These are phyloP conservation scores for Fusarium buharicum DNA, from an alignment of 2,329 filamentous ascomycete species.

Conservation along the genomic window DNA sequence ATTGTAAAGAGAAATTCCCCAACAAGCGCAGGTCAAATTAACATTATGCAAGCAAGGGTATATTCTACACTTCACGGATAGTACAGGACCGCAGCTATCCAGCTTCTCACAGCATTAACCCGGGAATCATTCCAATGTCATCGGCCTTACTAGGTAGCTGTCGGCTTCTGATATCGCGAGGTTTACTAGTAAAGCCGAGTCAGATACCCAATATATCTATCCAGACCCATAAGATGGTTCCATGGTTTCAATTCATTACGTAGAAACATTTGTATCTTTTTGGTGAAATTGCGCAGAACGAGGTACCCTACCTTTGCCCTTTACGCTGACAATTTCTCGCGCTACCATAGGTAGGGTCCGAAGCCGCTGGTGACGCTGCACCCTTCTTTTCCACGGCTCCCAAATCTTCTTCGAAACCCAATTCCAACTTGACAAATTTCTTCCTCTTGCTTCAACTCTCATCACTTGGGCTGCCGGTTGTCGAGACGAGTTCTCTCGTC, in stretches of 20 bases:
- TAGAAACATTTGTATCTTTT: constrained; percentile 19
- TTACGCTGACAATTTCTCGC: constrained; percentile 45
- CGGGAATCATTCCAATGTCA: not conserved
- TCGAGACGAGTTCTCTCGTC: constrained; percentile 29
- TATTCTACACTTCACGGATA: not conserved
- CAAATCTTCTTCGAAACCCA: constrained; percentile 15
- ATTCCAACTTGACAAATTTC: constrained; percentile 7
- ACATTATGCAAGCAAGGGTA: not conserved
- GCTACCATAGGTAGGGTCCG: constrained; percentile 46
- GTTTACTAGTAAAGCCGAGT: constrained; percentile 2
- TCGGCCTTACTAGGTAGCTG: not conserved
- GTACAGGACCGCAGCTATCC: constrained; percentile 18
- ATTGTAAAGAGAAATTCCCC: constrained; percentile 15
- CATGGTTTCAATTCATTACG: constrained; percentile 8
- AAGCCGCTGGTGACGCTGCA: constrained; percentile 42
- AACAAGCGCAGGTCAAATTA: not conserved
- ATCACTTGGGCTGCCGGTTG: constrained; percentile 16
- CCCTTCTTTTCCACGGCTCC: constrained; percentile 35
- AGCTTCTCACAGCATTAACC: not conserved
- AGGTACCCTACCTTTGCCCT: constrained; percentile 26
- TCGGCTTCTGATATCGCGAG: constrained; percentile 3
- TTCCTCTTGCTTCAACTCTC: not conserved
- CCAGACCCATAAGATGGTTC: constrained; percentile 16
- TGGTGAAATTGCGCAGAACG: constrained; percentile 9
- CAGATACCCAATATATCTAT: constrained; percentile 16